Conservation (phyloP, 2,329 filamentous ascomycete species). For the Cladosporium velox region DNA sequence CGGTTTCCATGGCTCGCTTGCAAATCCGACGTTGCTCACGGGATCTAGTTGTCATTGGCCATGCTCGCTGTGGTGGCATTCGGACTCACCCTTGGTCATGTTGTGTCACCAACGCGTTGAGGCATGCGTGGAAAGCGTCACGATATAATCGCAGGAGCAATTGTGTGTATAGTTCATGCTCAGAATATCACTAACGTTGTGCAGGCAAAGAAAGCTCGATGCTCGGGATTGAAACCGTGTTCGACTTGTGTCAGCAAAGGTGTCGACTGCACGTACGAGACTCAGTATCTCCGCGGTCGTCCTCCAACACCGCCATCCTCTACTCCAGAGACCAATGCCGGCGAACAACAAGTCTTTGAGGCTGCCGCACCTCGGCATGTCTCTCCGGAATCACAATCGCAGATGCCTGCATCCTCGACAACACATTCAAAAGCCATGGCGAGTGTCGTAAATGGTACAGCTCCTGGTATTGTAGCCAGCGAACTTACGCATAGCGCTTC, state of each 20-base stretch:
- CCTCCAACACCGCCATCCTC: constrained; percentile 43
- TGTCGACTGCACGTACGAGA: constrained; percentile 48
- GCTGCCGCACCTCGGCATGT: background rate
- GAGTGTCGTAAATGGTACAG: background rate
- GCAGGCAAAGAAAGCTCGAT: constrained; percentile 39
- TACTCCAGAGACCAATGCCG: constrained; percentile 11
- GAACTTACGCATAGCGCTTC: constrained; percentile 11
- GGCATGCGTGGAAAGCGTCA: no score
- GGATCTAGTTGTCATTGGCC: background rate
- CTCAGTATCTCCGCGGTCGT: constrained; percentile 49
- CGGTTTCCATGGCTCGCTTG: background rate
- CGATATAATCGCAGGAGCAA: no score
- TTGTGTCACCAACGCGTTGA: no score
- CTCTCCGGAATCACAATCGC: background rate
- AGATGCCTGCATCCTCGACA: background rate
- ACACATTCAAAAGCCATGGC: background rate
- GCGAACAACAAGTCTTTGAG: background rate
- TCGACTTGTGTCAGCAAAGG: constrained; percentile 34
- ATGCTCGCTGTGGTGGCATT: no score
- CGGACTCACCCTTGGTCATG: no score
- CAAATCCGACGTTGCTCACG: background rate
- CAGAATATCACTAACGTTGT: background rate
- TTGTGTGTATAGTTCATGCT: background rate
- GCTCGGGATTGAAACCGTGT: constrained; percentile 42
- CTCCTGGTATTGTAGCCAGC: background rate